phyloP scores from a whole-genome alignment of 2,329 filamentous ascomycete genomes.

The Rutstroemia sp. region DNA sequence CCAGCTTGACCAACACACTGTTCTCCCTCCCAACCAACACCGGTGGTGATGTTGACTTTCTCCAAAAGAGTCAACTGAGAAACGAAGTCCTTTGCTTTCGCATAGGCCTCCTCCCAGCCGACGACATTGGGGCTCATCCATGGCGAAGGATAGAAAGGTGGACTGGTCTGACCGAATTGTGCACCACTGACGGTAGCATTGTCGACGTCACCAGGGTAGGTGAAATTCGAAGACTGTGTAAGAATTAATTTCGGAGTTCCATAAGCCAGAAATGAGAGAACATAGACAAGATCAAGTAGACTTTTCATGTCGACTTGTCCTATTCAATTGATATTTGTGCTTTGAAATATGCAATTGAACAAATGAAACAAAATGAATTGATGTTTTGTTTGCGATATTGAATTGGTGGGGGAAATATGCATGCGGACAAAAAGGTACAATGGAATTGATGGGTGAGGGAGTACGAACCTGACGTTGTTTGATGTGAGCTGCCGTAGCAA shows the following conservation, averaged over 20 bases:
- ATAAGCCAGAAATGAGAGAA: neutral
- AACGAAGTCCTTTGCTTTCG: constrained; percentile 61
- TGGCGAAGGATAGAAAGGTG: constrained; percentile 10
- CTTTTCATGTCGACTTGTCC: neutral
- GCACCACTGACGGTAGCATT: neutral
- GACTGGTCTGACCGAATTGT: constrained; percentile 3
- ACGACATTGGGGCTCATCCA: constrained; percentile 8
- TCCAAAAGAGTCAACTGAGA: constrained; percentile 70
- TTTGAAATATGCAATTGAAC: too few relatives aligned
- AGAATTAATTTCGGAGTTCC: constrained; percentile 3
- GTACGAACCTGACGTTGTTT: too few relatives aligned
- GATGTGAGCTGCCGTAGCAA: too few relatives aligned
- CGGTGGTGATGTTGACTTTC: constrained; percentile 91
- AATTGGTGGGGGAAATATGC: too few relatives aligned
- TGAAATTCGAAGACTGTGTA: neutral
- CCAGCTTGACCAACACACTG: constrained; percentile 27
- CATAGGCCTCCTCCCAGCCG: constrained; percentile 63
- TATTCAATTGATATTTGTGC: too few relatives aligned
- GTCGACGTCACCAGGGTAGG: constrained; percentile 4
- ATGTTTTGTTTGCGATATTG: too few relatives aligned
- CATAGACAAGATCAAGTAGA: constrained; percentile 1
- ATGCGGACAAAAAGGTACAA: too few relatives aligned
- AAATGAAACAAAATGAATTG: too few relatives aligned
- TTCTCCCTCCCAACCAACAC: constrained; percentile 40
- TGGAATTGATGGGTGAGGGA: too few relatives aligned